Base-by-base conservation (phyloP, 2,329 filamentous ascomycete genomes). In the Fusarium sp. region DNA sequence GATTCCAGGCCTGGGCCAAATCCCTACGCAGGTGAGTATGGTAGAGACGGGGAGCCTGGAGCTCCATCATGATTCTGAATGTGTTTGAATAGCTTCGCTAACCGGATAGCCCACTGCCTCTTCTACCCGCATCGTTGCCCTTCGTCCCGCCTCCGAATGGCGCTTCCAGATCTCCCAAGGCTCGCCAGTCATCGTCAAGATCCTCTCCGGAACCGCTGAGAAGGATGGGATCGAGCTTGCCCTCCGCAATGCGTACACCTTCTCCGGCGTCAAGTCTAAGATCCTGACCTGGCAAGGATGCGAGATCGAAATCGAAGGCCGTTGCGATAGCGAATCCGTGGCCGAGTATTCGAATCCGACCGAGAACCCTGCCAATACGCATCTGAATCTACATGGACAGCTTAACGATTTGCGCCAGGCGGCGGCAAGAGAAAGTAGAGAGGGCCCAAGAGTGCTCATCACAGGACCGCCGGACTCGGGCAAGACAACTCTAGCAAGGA, bases 161-260 rank as follows among this genome's bases (percentile, higher is more conserved):
- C 89, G 93, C 53, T 95, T 95, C 81, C 87, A 93, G 76, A 90
- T 94, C 46, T 86, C 90, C 11, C 79, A 84, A 66, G 81, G 78
- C 67, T 80, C 81, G 62, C 74, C 79, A 31, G 64, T 87, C 53
- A 79, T 80, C 40, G 77, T 88, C 50, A 86, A 94, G 83, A 85
- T 98, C 28, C 82, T 94, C 60, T 89, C 88, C 36, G 96, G 96
- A 66, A 94, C 91, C 2, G 96, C 95, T 51, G 96, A 99, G 81
- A 90, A 97, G 77, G 97, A 98, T 78, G 96, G 96, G 78, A 95
- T 95, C 59, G 96, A 99, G 82, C 91, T 99, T 44, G 94, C 94
- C 11, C 87, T 89, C 10, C 92, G 92, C 60, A 92, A 92, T 54
- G 87, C 89, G 10, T 98, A 98, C 83, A 91, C 87, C 34, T 95